Percentiles rank a stretch among this genome's conserved stretches.
These are phyloP conservation scores for Pinus taeda DNA, from an alignment of 75 land plant genomes.

Conservation along the genomic window DNA sequence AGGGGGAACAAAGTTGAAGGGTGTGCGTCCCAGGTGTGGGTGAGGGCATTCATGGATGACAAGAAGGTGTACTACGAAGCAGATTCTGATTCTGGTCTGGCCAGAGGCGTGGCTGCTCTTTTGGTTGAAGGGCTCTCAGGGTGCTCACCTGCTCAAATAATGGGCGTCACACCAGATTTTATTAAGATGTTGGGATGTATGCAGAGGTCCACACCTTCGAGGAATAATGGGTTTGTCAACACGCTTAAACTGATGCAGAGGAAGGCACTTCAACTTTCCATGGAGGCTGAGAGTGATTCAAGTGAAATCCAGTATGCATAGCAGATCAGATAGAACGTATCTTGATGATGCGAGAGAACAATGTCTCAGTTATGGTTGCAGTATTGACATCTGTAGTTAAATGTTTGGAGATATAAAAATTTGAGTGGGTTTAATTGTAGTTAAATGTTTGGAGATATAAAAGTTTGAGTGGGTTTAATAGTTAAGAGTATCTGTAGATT, in stretches of 20 bases:
- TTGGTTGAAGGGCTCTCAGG: slow-evolving; percentile 81
- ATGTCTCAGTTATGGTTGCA: no score
- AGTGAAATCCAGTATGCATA: not conserved
- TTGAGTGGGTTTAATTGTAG: no score
- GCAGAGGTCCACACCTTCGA: slow-evolving; percentile 22
- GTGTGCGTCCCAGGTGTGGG: slow-evolving; percentile 98
- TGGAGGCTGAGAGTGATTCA: not conserved
- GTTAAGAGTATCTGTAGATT: no score
- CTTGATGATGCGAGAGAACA: no score
- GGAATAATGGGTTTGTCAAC: slow-evolving; percentile 88
- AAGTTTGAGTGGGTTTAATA: no score
- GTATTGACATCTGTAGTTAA: no score
- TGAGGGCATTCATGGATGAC: slow-evolving; percentile 38
- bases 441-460: no score
- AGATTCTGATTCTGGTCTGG: slow-evolving; percentile 78
- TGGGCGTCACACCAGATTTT: slow-evolving; percentile 66
- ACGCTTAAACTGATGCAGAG: slow-evolving; percentile 36
- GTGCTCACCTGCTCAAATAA: slow-evolving; percentile 36
- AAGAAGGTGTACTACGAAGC: slow-evolving; percentile 44
- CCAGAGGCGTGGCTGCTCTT: slow-evolving; percentile 85
- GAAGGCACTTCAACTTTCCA: no score
- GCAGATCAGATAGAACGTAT: slow-evolving; percentile 42
- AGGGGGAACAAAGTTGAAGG: slow-evolving; percentile 72
- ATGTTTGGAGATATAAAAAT: no score
- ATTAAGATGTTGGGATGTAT: not conserved